A percentile compares a stretch with the other conserved stretches of the same genome.
Conservation (phyloP, 2,329 filamentous ascomycete species). For the Colletotrichum endophyticum region DNA sequence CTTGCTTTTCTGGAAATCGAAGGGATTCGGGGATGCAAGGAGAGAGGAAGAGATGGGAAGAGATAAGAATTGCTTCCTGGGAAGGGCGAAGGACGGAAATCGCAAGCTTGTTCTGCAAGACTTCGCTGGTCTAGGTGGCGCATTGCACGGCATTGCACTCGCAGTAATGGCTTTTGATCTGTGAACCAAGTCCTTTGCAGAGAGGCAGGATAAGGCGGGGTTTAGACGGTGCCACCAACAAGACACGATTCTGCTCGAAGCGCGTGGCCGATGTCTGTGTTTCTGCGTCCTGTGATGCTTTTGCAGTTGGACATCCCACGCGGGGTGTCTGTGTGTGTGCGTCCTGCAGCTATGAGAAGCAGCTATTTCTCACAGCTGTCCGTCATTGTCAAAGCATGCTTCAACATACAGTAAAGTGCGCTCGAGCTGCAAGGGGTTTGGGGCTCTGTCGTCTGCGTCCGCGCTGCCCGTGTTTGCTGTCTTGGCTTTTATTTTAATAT, state of each 20-base stretch:
- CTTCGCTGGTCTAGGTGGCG: neutral
- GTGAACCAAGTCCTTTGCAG: neutral
- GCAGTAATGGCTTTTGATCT: neutral
- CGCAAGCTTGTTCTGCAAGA: neutral
- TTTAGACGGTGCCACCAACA: neutral
- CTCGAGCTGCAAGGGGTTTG: neutral
- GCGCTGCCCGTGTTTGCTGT: neutral
- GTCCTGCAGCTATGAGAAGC: neutral
- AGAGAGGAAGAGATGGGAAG: neutral
- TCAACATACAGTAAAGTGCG: neutral
- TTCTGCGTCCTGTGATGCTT: neutral
- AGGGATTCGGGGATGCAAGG: neutral
- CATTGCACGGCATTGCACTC: neutral
- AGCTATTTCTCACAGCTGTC: neutral
- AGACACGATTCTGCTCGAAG: neutral
- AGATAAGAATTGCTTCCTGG: neutral
- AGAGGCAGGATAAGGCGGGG: neutral
- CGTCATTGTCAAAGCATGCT: neutral
- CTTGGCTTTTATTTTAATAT: neutral
- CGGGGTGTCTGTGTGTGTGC: neutral
- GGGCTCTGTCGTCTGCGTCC: neutral
- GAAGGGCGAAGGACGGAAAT: neutral
- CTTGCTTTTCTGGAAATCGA: neutral
- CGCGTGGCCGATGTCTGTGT: neutral
- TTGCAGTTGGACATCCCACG: neutral